Evolutionary conservation across 352 stramenopile genomes (phyloP).

Genomic region (Achlya hypogyna): DNA sequence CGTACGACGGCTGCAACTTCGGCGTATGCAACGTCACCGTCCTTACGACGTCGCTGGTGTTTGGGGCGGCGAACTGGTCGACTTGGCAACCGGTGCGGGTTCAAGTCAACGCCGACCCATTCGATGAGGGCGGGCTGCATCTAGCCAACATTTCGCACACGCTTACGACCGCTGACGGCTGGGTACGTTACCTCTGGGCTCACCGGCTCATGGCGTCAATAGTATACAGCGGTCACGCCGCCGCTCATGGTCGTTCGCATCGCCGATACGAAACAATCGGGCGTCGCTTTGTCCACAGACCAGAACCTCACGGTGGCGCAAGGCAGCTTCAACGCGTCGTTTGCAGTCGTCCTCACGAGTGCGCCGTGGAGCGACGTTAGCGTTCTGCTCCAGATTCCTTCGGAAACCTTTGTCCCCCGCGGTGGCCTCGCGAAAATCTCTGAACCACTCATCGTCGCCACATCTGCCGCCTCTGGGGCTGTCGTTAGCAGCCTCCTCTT

Average conservation of each 20-base stretch:
- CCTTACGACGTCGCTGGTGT: conserved; percentile 35
- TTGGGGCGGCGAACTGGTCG: conserved; percentile 54
- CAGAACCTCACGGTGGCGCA: conserved; percentile 51
- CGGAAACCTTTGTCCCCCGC: conserved; percentile 33
- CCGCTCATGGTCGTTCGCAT: conserved; percentile 33
- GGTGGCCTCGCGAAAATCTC: conserved; percentile 20
- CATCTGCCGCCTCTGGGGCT: neutral
- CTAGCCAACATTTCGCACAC: conserved; percentile 39
- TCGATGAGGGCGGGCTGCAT: conserved; percentile 46
- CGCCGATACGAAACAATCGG: conserved; percentile 52
- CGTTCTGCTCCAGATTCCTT: conserved; percentile 28
- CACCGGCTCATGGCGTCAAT: neutral
- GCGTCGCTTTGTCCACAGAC: conserved; percentile 17
- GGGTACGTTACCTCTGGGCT: neutral
- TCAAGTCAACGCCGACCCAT: conserved; percentile 47
- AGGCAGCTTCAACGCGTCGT: conserved; percentile 74
- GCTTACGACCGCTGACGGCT: conserved; percentile 31
- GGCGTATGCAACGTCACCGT: conserved; percentile 56
- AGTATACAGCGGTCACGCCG: neutral
- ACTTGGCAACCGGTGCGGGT: conserved; percentile 48
- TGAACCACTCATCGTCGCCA: conserved; percentile 29
- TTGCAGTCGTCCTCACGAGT: conserved; percentile 40
- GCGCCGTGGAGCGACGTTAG: conserved; percentile 58
- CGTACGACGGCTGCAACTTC: conserved; percentile 28
- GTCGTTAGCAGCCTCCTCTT: conserved; percentile 33